Evolutionary conservation across 768 basidiomycete species (phyloP), one percentile per base, ranked within the genome.

Genomic region (Udeniomyces megalosporus): DNA sequence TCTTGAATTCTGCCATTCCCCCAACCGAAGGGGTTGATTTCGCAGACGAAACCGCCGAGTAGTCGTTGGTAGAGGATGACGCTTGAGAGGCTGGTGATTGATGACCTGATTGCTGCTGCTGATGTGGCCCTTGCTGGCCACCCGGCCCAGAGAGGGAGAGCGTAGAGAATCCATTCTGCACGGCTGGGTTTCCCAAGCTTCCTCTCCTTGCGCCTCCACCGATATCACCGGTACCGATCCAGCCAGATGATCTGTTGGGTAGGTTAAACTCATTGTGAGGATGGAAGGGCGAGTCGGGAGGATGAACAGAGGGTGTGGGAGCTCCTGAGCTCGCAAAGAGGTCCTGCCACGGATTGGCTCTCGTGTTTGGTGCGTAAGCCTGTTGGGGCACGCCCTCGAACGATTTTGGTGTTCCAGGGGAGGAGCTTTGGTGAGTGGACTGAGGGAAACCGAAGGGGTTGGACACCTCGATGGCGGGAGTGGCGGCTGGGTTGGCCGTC

Each of bases 271-370:
- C 44, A 52, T 50, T 50, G 15, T 22, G n/a, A 2, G 60, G 60
- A 12, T 48, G 14, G 34, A 65, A 65, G 1, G 63, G 63, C 34
- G 58, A 60, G 38, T 59, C 32, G 22, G 58, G 44, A 6, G 57
- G 49, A 2, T 53, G 24, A 24, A 65, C 44, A 0, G 58, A 47
- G 4, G 63, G 63, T 20, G 63, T 65, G 14, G 63, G 63, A n/a
- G 63, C 63, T 38, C 63, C 63, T 2, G 63, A 65, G 8, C 29
- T 31, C 10, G 58, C 63, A 34, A 65, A 59, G 7, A 65, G 58
- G 38, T 65, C 49, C 31, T 58, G 57, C 63, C 63, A 65, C 7
- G 63, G 63, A 28, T 60, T 65, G 14, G 49, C 31, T 10, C 51
- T 38, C 14, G 60, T 54, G 5, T 61, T 38, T 7, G 24, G 55